Percentiles rank a stretch among this genome's conserved stretches.
Evolutionary conservation across 2,329 filamentous ascomycete species (phyloP).

Genomic region (Aspergillus pseudoviridinutans): DNA sequence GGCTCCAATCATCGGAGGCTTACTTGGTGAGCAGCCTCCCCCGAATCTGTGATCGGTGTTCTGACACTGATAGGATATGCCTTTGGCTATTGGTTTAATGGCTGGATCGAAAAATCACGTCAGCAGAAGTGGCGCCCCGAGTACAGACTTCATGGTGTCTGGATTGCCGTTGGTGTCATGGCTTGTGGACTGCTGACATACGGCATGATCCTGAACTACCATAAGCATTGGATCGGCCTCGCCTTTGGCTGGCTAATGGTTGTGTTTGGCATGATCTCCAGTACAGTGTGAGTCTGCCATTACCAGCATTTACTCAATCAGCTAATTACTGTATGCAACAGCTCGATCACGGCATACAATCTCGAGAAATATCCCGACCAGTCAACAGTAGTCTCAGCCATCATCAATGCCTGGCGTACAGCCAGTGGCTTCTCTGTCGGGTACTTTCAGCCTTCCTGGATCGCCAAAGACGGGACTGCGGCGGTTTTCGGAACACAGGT

Average conservation of each 20-base stretch:
- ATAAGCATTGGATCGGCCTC: conserved; percentile 34
- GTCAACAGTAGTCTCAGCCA: conserved; percentile 31
- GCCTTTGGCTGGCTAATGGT: conserved; percentile 38
- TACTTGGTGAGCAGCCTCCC: conserved; percentile 20
- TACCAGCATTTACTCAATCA: neutral
- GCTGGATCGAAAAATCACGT: conserved; percentile 27
- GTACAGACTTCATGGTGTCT: conserved; percentile 35
- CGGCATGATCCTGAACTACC: conserved; percentile 31
- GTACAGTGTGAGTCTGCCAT: conserved; percentile 27
- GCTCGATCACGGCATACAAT: conserved; percentile 33
- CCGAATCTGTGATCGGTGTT: neutral
- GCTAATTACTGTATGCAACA: conserved; percentile 3
- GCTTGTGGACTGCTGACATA: conserved; percentile 31
- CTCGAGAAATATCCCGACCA: conserved; percentile 36
- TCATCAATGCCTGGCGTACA: conserved; percentile 39
- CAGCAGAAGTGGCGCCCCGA: conserved; percentile 26
- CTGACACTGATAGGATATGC: conserved; percentile 20
- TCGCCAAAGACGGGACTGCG: conserved; percentile 26
- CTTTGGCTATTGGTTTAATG: conserved; percentile 35
- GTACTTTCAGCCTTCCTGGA: conserved; percentile 38
- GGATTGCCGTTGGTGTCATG: conserved; percentile 30
- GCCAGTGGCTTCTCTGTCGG: conserved; percentile 36
- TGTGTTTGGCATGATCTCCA: conserved; percentile 33
- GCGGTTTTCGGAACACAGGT: conserved; percentile 34
- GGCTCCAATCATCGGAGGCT: conserved; percentile 32